Evolutionary conservation across 345 rosid genomes (phyloP).

Genomic region (Murraya paniculata): DNA sequence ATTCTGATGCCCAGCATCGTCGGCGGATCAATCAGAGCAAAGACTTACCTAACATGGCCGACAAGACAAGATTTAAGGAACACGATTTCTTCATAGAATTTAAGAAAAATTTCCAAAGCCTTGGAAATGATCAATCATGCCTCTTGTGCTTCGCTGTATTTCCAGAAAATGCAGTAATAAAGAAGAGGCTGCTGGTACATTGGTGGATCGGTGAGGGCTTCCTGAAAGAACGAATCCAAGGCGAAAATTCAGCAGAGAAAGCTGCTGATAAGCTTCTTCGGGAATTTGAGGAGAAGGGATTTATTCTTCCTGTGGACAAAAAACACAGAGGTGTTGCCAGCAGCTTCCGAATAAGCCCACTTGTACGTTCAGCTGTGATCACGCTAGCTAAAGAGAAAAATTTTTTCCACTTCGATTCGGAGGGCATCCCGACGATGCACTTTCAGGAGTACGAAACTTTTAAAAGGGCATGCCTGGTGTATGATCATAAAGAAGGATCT

Average conservation of each 20-base stretch:
- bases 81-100: neutral
- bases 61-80: neutral
- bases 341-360: conserved; percentile 43
- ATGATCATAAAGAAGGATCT: conserved; percentile 1
- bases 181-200: conserved; percentile 39
- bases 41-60: neutral
- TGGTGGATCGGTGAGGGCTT: conserved; percentile 63
- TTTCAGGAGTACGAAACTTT: neutral
- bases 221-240: neutral
- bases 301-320: conserved; percentile 34
- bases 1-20: neutral
- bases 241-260: neutral
- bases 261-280: conserved; percentile 20
- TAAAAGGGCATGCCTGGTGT: conserved; percentile 44
- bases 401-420: conserved; percentile 23
- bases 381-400: conserved; percentile 11
- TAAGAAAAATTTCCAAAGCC: neutral
- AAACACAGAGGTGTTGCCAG: conserved; percentile 21
- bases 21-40: neutral
- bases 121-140: conserved; percentile 7
- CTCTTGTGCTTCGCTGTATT: conserved; percentile 45
- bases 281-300: conserved; percentile 15
- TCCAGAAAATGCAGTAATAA: conserved; percentile 42
- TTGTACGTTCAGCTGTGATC: conserved; percentile 40
- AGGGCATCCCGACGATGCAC: conserved; percentile 24